Percentiles rank a stretch among this genome's conserved stretches.
phyloP scores from a whole-genome alignment of 2,329 filamentous ascomycete genomes.

The Cucurbitaria berberidis region DNA sequence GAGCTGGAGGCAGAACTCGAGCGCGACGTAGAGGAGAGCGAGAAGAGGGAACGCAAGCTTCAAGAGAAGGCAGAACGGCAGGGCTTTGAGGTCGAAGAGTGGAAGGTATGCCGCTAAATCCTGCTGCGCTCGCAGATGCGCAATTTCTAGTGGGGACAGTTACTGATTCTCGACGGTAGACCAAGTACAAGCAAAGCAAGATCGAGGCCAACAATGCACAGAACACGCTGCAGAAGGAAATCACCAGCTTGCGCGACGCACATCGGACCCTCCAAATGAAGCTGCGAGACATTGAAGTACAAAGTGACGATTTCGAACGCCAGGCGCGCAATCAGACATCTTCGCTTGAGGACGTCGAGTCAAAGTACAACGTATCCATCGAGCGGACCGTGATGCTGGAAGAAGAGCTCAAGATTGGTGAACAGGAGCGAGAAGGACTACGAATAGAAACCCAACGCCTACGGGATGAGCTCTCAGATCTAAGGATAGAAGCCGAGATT shows the following conservation, averaged over 20 bases:
- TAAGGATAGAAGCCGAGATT: slow-evolving; percentile 94
- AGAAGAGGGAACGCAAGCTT: slow-evolving; percentile 86
- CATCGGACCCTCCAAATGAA: slow-evolving; percentile 82
- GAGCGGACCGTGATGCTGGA: slow-evolving; percentile 92
- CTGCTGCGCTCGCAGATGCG: neutral
- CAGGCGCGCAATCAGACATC: slow-evolving; percentile 95
- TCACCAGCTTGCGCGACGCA: slow-evolving; percentile 84
- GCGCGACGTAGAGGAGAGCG: slow-evolving; percentile 92
- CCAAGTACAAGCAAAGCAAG: slow-evolving; percentile 96
- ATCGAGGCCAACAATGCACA: slow-evolving; percentile 84
- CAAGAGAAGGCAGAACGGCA: slow-evolving; percentile 86
- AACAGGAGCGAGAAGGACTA: slow-evolving; percentile 87
- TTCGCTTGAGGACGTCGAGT: slow-evolving; percentile 94
- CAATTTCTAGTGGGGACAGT: neutral
- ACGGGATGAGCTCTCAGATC: slow-evolving; percentile 87
- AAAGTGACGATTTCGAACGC: slow-evolving; percentile 97
- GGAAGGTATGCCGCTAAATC: slow-evolving; percentile 75
- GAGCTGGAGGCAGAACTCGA: slow-evolving; percentile 94
- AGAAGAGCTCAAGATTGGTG: slow-evolving; percentile 88
- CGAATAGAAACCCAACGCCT: slow-evolving; percentile 90
- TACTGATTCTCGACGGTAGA: slow-evolving; percentile 56
- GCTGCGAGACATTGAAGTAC: slow-evolving; percentile 93
- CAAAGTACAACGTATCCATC: slow-evolving; percentile 93
- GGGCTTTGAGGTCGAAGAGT: slow-evolving; percentile 92
- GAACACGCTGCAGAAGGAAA: slow-evolving; percentile 89